Evolutionary conservation across 495 filamentous ascomycete species (phyloP), one percentile per base, ranked within the genome.

Genomic region (Haplographium delicatum): DNA sequence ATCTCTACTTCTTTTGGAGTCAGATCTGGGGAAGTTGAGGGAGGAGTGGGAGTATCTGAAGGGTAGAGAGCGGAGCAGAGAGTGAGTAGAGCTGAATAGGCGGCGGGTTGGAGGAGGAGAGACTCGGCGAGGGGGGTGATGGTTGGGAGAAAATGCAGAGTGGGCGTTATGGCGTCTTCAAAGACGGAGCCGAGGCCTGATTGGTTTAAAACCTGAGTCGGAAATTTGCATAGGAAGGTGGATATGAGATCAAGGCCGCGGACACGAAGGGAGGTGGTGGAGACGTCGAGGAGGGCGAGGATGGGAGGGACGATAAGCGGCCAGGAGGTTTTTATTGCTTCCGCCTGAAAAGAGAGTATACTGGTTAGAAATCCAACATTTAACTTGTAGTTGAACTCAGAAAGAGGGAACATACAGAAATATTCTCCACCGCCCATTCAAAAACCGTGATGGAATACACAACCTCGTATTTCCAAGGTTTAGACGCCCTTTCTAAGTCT

Each of bases 141-240:
- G 27, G 76, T 80, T 5, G 93, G 93, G 1, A 96, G 74, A 50
- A 78, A 86, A 11, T 80, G 70, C 1, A 96, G 71, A 20, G 76
- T 81, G 0, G 89, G 88, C 51, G 82, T 75, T 9, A 95, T 64
- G 9, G 88, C 83, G 26, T 89, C 81, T 61, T 88, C 81, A 57
- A 98, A 87, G 19, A 98, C 84, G 0, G 81, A 74, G 2, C 72
- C 79, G 0, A 98, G 74, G 1, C 91, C 91, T 0, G 88, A 91
- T 25, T 80, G 76, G 7, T 61, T 61, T 15, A 98, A 75, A 2
- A 86, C 73, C 23, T 64, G 63, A 54, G 62, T 57, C 2, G 78
- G 66, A 30, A 85, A 73, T 11, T 81, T 76, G 5, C 67, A 65
- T 19, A 96, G 76, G 37, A 96, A 78, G 0, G 67, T 50, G 5